Evolutionary conservation across 495 filamentous ascomycete genomes (phyloP).

Genomic region (Xylaria castorea): DNA sequence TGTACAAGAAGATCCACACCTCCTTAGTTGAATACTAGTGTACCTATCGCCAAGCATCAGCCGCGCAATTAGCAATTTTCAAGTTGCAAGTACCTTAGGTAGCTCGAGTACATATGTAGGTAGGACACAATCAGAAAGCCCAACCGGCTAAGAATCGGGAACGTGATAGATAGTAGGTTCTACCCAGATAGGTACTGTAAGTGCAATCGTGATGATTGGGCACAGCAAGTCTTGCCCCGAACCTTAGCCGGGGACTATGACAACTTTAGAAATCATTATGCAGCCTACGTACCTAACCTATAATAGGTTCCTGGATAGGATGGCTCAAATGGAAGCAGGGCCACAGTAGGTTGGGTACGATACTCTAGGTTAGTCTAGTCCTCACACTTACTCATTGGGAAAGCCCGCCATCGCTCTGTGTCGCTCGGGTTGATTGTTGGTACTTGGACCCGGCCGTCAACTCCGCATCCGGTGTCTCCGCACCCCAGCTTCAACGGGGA

Average conservation of each 20-base stretch:
- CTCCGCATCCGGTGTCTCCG: slow-evolving; percentile 20
- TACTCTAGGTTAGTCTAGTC: neutral
- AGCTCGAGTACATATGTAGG: no score
- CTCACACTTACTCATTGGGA: neutral
- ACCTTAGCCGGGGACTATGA: neutral
- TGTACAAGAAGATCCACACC: neutral
- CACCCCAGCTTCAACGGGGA: slow-evolving; percentile 6
- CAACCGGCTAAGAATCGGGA: neutral
- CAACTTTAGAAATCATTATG: neutral
- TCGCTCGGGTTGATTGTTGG: neutral
- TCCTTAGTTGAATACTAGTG: neutral
- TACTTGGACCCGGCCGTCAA: neutral
- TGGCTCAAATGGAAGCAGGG: no score
- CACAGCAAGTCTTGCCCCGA: slow-evolving; percentile 1
- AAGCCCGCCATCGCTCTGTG: neutral
- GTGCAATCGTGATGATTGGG: neutral
- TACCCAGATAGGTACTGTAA: neutral
- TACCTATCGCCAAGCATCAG: neutral
- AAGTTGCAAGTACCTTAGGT: no score
- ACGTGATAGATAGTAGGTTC: neutral
- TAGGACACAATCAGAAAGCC: no score
- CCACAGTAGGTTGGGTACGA: neutral
- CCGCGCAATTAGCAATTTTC: neutral
- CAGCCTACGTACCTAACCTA: neutral
- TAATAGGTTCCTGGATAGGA: no score